Evolutionary conservation across 2,329 filamentous ascomycete genomes (phyloP).

Genomic region (Colletotrichum spaethianum): DNA sequence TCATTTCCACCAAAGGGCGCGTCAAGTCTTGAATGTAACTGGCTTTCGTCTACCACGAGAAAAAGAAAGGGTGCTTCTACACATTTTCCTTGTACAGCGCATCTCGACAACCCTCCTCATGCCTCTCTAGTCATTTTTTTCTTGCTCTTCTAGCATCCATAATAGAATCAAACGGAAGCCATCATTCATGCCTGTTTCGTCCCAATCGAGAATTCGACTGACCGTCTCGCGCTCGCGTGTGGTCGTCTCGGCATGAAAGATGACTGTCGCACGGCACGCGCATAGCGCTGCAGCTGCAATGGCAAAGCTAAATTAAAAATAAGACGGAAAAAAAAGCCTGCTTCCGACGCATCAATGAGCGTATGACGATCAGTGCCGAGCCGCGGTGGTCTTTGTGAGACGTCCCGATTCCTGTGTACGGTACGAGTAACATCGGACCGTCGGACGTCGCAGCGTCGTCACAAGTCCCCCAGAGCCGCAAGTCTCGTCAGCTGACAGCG

Average conservation of each 20-base stretch:
- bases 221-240: neutral
- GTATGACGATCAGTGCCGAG: constrained; percentile 19
- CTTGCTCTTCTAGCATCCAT: neutral
- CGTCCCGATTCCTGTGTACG: constrained; percentile 6
- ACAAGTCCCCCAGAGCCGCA: constrained; percentile 35
- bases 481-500: neutral
- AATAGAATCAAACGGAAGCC: neutral
- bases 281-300: neutral
- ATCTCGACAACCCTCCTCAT: neutral
- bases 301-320: neutral
- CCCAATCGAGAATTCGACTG: neutral
- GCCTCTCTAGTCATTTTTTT: neutral
- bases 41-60: neutral
- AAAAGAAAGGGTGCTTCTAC: neutral
- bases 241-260: neutral
- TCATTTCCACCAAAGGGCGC: constrained; percentile 1
- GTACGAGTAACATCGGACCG: constrained; percentile 27
- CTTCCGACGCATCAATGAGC: neutral
- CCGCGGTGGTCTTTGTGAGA: neutral
- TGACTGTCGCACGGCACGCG: neutral
- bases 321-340: neutral
- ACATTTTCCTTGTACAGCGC: neutral
- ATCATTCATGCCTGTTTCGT: neutral
- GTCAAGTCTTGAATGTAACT: neutral
- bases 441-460: constrained; percentile 36